A percentile compares a stretch with the other conserved stretches of the same genome.
phyloP scores from a whole-genome alignment of 768 basidiomycete species.

The Calvatia gigantea region DNA sequence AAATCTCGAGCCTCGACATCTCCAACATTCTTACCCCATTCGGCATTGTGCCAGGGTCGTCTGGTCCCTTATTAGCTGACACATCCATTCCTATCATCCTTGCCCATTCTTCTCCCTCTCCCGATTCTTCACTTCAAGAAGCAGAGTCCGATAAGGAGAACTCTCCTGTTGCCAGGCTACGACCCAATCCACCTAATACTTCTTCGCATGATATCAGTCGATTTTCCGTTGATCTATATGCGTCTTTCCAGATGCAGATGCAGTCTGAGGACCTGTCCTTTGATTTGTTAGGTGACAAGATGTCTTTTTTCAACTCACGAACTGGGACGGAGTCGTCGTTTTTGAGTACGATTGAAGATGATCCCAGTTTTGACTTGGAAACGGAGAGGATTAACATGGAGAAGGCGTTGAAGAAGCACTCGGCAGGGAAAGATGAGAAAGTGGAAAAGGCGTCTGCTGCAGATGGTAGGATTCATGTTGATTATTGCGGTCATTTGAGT shows the following conservation, averaged over 20 bases:
- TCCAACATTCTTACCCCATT: constrained; percentile 20
- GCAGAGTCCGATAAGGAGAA: constrained; percentile 3
- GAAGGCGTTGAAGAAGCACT: background rate
- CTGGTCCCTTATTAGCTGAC: constrained; percentile 21
- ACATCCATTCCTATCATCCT: constrained; percentile 20
- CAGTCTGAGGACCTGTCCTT: constrained; percentile 44
- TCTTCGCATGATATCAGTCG: constrained; percentile 28
- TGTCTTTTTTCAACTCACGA: constrained; percentile 39
- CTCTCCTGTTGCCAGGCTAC: constrained; percentile 21
- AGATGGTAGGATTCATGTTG: background rate
- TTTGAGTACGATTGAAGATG: constrained; percentile 32
- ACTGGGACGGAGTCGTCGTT: constrained; percentile 32
- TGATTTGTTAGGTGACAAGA: constrained; percentile 49
- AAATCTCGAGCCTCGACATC: background rate
- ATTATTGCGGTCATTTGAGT: background rate
- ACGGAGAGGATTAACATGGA: constrained; percentile 6
- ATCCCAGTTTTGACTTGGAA: constrained; percentile 38
- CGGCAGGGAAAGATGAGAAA: background rate
- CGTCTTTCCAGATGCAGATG: constrained; percentile 46
- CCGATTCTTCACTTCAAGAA: constrained; percentile 12
- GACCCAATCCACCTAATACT: constrained; percentile 21
- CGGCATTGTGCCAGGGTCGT: constrained; percentile 21
- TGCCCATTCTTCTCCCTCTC: constrained; percentile 18
- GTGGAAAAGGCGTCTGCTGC: background rate
- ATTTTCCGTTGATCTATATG: constrained; percentile 41